Percentiles rank a stretch among this genome's conserved stretches.
These are phyloP conservation scores for Sistotremastrum niveocremeum DNA, from an alignment of 768 basidiomycete species.

Conservation along the genomic window DNA sequence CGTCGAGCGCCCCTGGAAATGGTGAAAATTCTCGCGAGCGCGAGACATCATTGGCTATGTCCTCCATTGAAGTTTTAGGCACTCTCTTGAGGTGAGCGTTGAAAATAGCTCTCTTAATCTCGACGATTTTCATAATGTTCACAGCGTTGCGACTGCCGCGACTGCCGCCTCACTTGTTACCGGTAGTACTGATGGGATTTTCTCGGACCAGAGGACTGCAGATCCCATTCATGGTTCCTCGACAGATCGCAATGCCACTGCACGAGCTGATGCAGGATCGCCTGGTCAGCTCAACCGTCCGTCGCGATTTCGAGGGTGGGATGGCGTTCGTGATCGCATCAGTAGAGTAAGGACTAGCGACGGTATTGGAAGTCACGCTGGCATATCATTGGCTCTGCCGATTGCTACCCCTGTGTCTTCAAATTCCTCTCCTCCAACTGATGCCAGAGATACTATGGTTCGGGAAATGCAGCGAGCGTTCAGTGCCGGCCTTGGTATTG, in stretches of 20 bases:
- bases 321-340: constrained; percentile 7
- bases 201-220: constrained; percentile 17
- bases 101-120: too few relatives aligned
- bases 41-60: constrained; percentile 2
- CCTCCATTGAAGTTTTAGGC: constrained; percentile 67
- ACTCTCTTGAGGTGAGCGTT: constrained; percentile 59
- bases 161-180: constrained; percentile 77
- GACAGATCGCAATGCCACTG: neutral
- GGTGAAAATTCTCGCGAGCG: neutral
- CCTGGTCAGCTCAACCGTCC: too few relatives aligned
- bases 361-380: constrained; percentile 17
- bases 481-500: constrained; percentile 51
- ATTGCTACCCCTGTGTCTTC: constrained; percentile 12
- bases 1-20: neutral
- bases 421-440: constrained; percentile 5
- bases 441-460: constrained; percentile 54
- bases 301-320: too few relatives aligned
- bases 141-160: constrained; percentile 81
- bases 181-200: constrained; percentile 52
- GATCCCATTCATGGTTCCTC: neutral
- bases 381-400: constrained; percentile 25
- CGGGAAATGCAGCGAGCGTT: constrained; percentile 75
- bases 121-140: neutral
- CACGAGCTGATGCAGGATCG: too few relatives aligned
- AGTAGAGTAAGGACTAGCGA: constrained; percentile 8